These are phyloP conservation scores for Gillenia trifoliata DNA, from an alignment of 306 rosid genomes.

Conservation along the genomic window DNA sequence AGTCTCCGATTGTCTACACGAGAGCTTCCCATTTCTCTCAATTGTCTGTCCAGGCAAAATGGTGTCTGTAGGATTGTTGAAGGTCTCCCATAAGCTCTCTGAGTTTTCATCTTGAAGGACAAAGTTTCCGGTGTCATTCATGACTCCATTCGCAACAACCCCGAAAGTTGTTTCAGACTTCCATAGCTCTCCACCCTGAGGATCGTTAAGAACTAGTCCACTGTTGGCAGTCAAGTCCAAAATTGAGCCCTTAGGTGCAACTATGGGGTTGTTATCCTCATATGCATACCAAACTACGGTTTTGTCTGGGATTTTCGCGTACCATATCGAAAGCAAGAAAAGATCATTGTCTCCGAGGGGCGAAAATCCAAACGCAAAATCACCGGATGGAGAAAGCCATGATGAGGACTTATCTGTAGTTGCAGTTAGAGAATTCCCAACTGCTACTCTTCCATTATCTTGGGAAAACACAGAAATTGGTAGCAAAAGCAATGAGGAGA, in stretches of 20 bases:
- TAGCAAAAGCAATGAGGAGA: not conserved
- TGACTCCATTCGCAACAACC: not conserved
- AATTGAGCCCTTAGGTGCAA: slow-evolving; percentile 33
- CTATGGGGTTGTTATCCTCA: not conserved
- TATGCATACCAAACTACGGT: slow-evolving; percentile 45
- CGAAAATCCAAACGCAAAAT: slow-evolving; percentile 48
- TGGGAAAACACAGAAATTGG: slow-evolving; percentile 31
- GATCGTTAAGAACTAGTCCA: slow-evolving; percentile 6
- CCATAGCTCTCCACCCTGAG: slow-evolving; percentile 14
- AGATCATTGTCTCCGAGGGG: not conserved
- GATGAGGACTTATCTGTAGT: slow-evolving; percentile 14
- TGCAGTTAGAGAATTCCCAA: slow-evolving; percentile 33
- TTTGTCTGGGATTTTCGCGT: slow-evolving; percentile 33
- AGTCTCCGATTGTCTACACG: slow-evolving; percentile 17
- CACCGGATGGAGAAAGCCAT: slow-evolving; percentile 30
- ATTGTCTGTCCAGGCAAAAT: slow-evolving; percentile 42
- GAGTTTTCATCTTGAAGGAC: not conserved
- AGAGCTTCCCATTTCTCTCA: slow-evolving; percentile 12
- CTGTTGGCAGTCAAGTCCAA: not conserved
- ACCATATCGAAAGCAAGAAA: slow-evolving; percentile 53
- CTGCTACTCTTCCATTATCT: slow-evolving; percentile 5
- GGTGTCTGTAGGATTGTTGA: slow-evolving; percentile 43
- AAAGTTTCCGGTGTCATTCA: slow-evolving; percentile 22
- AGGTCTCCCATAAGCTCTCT: slow-evolving; percentile 33
- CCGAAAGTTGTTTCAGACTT: not conserved